Base-by-base conservation (phyloP, 768 basidiomycete species). In the Termitomyces sp. region DNA sequence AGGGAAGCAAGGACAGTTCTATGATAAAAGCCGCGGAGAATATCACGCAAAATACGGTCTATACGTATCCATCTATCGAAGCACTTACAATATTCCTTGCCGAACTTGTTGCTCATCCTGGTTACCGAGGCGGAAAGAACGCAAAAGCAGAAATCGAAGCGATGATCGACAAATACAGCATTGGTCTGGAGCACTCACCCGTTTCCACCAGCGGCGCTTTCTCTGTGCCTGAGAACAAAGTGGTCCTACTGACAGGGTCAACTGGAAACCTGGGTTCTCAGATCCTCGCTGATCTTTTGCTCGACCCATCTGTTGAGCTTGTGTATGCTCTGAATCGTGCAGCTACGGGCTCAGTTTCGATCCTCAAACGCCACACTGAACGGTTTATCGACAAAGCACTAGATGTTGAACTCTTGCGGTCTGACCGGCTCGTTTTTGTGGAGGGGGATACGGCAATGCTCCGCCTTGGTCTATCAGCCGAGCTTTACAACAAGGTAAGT, bases 111-210 rank as follows among this genome's bases (percentile, higher is more conserved):
- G 47, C 53, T 15, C 31, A 63, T 16, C 50, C 63, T 27, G 27
- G 46, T 12, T 22, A 20, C 34, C 13, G 49, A 39, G 45, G 53
- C 16, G 24, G 37, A 37, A 39, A 59, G 27, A 54, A 59, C 37
- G 39, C 48, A 2, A 47, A 55, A 12, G 52, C 20, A n/a, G 56
- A 27, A 15, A 66, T 65, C 20, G 67, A 72, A 31, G 70, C 62
- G 0, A 72, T 81, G 68, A 73, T 81, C 45, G 70, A 69, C 12
- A 78, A 76, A 63, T 77, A 81, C 61, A 59, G 57, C 15, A 42
- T 49, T 37, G 63, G 61, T 22, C 39, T 67, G 3, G 59, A 64
- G 24, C 18, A 9, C 15, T 20, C 52, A 24, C 12, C 36, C 6
- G 20, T 48, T 18, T 34, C 46, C 9, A 33, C 33, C 12, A 31